Conservation (phyloP, 192 early-diverging fungal genomes). For the Geosiphon pyriformis region DNA sequence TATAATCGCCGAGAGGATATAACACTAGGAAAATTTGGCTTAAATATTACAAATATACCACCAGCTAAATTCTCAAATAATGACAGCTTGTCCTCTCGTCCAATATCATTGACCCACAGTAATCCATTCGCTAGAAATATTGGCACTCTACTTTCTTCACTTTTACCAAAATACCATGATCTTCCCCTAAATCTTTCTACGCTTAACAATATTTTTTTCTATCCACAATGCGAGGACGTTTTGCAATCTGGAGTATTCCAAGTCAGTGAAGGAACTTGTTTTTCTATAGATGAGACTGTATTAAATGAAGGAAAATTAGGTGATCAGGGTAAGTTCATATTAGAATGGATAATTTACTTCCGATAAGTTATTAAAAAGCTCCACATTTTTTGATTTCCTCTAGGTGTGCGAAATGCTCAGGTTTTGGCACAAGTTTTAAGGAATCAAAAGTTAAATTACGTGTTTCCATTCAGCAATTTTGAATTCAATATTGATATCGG, state of each 20-base stretch:
- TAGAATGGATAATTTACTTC: too few relatives aligned
- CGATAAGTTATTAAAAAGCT: too few relatives aligned
- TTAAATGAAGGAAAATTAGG: constrained; percentile 62
- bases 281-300: constrained; percentile 68
- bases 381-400: background rate
- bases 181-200: constrained; percentile 57
- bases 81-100: background rate
- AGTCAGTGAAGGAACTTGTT: constrained; percentile 48
- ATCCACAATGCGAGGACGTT: constrained; percentile 54
- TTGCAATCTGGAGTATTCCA: constrained; percentile 62
- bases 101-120: background rate
- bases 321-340: constrained; percentile 45
- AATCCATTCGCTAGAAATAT: constrained; percentile 33
- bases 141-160: constrained; percentile 34
- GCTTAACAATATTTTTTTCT: constrained; percentile 53
- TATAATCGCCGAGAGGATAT: constrained; percentile 37
- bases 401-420: constrained; percentile 66
- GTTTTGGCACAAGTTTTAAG: constrained; percentile 54
- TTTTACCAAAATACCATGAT: constrained; percentile 53
- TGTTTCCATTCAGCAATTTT: constrained; percentile 66
- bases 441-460: constrained; percentile 58
- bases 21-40: constrained; percentile 62
- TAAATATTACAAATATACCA: constrained; percentile 59
- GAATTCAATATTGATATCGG: constrained; percentile 65
- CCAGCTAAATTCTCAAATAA: background rate